Conservation (phyloP, 2,329 filamentous ascomycete species). For the Gnomoniopsis smithogilvyi region DNA sequence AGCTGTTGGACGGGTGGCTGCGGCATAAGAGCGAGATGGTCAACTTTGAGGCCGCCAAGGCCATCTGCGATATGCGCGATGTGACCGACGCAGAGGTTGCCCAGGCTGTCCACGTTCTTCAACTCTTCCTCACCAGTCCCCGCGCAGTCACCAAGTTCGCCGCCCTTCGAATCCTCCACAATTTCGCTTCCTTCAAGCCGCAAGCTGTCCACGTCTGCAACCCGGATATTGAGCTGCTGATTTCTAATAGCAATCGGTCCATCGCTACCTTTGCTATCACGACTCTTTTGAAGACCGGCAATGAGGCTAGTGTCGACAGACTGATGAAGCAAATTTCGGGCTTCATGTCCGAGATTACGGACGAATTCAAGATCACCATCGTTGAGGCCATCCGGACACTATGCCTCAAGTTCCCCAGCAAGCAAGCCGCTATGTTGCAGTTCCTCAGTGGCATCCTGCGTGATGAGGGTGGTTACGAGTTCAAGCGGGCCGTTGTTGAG, state of each 20-base stretch:
- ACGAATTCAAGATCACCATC: slow-evolving; percentile 99
- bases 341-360: slow-evolving; percentile 98
- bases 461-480: slow-evolving; percentile 96
- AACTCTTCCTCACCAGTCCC: slow-evolving; percentile 94
- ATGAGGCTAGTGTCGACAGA: slow-evolving; percentile 93
- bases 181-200: slow-evolving; percentile 95
- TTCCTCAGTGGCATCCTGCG: slow-evolving; percentile 96
- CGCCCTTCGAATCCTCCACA: slow-evolving; percentile 92
- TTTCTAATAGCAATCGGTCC: slow-evolving; percentile 94
- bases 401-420: slow-evolving; percentile 95
- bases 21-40: slow-evolving; percentile 99
- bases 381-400: slow-evolving; percentile 96
- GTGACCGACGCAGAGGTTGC: slow-evolving; percentile 88
- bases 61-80: slow-evolving; percentile 91
- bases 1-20: slow-evolving; percentile 92
- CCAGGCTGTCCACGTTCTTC: slow-evolving; percentile 90
- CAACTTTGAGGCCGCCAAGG: slow-evolving; percentile 98
- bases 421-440: slow-evolving; percentile 95
- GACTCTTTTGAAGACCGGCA: slow-evolving; percentile 95
- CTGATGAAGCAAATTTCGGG: slow-evolving; percentile 98
- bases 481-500: slow-evolving; percentile 96
- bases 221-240: slow-evolving; percentile 93
- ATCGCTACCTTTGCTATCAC: slow-evolving; percentile 99
- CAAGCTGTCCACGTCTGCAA: slow-evolving; percentile 91
- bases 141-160: slow-evolving; percentile 96